Conservation (phyloP, 768 basidiomycete genomes). For the Amanita exitialis region DNA sequence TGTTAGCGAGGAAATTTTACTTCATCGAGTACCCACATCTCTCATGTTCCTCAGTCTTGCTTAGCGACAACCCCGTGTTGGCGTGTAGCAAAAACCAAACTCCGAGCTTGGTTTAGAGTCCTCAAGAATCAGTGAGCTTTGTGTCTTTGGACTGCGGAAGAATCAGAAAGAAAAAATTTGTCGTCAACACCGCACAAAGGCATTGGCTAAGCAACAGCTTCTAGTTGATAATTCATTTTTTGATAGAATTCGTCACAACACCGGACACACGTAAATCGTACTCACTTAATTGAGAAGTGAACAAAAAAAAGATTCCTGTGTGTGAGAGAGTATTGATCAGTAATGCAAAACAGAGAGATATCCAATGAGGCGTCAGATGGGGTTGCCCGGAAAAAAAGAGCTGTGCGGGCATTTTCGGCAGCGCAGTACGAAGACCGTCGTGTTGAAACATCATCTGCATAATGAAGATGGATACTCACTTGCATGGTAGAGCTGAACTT, state of each 20-base stretch:
- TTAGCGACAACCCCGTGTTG: too few species aligned
- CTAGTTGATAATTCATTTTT: constrained; percentile 61
- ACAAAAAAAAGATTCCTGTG: background rate
- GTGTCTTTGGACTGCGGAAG: background rate
- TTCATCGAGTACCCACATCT: too few species aligned
- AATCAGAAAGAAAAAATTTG: constrained; percentile 23
- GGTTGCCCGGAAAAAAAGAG: constrained; percentile 77
- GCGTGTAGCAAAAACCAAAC: too few species aligned
- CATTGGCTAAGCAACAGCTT: constrained; percentile 74
- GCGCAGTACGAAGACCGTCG: constrained; percentile 81
- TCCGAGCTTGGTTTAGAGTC: background rate
- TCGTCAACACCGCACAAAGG: constrained; percentile 42
- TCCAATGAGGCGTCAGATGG: constrained; percentile 40
- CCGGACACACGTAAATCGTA: background rate
- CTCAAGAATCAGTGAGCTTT: background rate
- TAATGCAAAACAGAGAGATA: background rate
- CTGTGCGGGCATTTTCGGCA: constrained; percentile 94
- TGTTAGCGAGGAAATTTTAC: too few species aligned
- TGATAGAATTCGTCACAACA: constrained; percentile 33
- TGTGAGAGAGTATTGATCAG: background rate
- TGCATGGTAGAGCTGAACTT: constrained; percentile 1
- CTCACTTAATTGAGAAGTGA: constrained; percentile 6
- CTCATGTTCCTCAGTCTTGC: too few species aligned
- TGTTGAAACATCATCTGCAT: constrained; percentile 64
- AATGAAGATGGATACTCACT: constrained; percentile 21